A percentile compares a stretch with the other conserved stretches of the same genome.
Evolutionary conservation across 495 filamentous ascomycete genomes (phyloP).

Genomic region (Penicillium paxilli): DNA sequence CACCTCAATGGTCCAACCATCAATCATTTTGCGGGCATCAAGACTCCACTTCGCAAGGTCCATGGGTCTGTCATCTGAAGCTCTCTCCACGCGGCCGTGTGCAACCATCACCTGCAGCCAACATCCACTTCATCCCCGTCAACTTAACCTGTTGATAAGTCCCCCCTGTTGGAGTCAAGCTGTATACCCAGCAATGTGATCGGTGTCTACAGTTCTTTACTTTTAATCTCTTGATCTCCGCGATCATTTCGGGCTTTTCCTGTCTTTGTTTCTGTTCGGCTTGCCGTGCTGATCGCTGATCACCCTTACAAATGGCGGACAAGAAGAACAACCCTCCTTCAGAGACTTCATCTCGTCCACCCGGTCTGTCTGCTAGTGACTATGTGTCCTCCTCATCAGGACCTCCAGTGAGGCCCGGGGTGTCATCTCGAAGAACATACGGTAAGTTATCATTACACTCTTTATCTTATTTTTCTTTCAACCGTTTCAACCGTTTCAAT

Average conservation of each 20-base stretch:
- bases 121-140: too few relatives aligned
- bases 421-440: slow-evolving; percentile 34
- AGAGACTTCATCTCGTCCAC: slow-evolving; percentile 11
- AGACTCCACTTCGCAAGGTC: too few relatives aligned
- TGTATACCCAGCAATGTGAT: neutral
- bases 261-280: slow-evolving; percentile 3
- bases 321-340: slow-evolving; percentile 14
- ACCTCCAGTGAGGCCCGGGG: slow-evolving; percentile 20
- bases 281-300: slow-evolving; percentile 8
- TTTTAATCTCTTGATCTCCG: neutral
- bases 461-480: too few relatives aligned
- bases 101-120: too few relatives aligned
- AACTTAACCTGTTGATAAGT: neutral
- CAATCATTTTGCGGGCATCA: too few relatives aligned
- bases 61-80: too few relatives aligned
- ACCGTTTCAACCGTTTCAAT: too few relatives aligned
- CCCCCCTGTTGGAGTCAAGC: neutral
- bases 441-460: slow-evolving; percentile 27
- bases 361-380: slow-evolving; percentile 12
- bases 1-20: too few relatives aligned
- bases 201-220: neutral
- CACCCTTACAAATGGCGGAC: slow-evolving; percentile 17
- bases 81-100: slow-evolving; percentile 17
- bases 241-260: neutral
- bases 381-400: slow-evolving; percentile 1